A percentile compares a stretch with the other conserved stretches of the same genome.
Conservation (phyloP, 2,329 filamentous ascomycete species). For the Phaeosphaeria sp. region DNA sequence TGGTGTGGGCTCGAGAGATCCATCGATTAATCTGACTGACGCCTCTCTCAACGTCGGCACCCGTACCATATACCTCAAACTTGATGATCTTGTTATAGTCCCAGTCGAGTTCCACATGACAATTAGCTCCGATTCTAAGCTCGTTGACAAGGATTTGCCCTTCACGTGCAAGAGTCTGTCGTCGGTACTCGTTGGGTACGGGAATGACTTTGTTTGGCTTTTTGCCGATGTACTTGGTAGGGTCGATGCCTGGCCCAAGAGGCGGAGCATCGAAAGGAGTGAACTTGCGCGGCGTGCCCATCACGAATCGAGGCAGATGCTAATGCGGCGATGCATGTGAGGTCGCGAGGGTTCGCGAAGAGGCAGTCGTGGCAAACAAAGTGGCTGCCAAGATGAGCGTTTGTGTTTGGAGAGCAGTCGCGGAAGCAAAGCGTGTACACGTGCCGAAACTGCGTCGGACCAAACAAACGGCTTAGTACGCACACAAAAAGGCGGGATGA, state of each 20-base stretch:
- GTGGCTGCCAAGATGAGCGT: neutral
- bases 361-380: neutral
- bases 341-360: neutral
- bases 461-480: neutral
- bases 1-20: slow-evolving; percentile 29
- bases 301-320: neutral
- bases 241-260: neutral
- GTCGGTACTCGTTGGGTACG: slow-evolving; percentile 28
- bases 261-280: neutral
- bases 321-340: neutral
- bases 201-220: slow-evolving; percentile 25
- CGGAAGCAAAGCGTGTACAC: neutral
- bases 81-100: slow-evolving; percentile 14
- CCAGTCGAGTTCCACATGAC: slow-evolving; percentile 22
- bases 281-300: neutral
- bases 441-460: neutral
- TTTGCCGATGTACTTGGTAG: slow-evolving; percentile 7
- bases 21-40: slow-evolving; percentile 32
- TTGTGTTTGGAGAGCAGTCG: neutral
- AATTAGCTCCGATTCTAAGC: slow-evolving; percentile 25
- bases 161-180: slow-evolving; percentile 18
- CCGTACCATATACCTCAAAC: slow-evolving; percentile 35
- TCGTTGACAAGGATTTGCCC: slow-evolving; percentile 16
- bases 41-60: slow-evolving; percentile 24
- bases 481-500: neutral